Percentiles rank a stretch among this genome's conserved stretches.
Conservation (phyloP, 257 asterid genomes). For the Solanum medicagineum region DNA sequence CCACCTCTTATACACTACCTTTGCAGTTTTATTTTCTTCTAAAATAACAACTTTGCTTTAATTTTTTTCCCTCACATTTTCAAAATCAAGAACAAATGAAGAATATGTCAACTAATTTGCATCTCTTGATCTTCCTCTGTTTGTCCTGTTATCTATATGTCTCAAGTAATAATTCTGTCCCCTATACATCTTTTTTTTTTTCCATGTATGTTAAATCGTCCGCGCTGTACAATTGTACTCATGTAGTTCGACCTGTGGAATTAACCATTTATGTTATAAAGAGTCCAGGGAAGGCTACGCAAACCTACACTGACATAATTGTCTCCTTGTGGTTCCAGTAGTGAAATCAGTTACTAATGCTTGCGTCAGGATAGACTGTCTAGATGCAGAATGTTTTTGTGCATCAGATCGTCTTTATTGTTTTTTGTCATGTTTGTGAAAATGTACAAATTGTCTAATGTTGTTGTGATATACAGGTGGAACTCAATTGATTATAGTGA, state of each 20-base stretch:
- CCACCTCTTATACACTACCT: background rate
- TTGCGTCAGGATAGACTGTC: background rate
- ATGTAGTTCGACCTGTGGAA: background rate
- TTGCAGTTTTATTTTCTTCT: background rate
- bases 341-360: background rate
- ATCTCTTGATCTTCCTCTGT: background rate
- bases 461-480: conserved; percentile 34
- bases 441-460: background rate
- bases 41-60: background rate
- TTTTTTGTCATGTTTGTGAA: background rate
- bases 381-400: background rate
- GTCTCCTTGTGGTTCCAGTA: background rate
- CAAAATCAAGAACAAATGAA: background rate
- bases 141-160: background rate
- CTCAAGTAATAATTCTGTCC: background rate
- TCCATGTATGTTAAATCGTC: background rate
- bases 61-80: background rate
- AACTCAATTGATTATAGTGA: conserved; percentile 35
- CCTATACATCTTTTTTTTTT: background rate
- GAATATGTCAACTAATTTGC: background rate
- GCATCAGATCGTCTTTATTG: background rate
- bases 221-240: background rate
- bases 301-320: background rate
- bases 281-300: background rate
- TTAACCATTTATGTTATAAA: too few relatives aligned